Percentiles rank a stretch among this genome's conserved stretches.
phyloP scores from a whole-genome alignment of 345 rosid genomes.

The Capsella bursapastoris region DNA sequence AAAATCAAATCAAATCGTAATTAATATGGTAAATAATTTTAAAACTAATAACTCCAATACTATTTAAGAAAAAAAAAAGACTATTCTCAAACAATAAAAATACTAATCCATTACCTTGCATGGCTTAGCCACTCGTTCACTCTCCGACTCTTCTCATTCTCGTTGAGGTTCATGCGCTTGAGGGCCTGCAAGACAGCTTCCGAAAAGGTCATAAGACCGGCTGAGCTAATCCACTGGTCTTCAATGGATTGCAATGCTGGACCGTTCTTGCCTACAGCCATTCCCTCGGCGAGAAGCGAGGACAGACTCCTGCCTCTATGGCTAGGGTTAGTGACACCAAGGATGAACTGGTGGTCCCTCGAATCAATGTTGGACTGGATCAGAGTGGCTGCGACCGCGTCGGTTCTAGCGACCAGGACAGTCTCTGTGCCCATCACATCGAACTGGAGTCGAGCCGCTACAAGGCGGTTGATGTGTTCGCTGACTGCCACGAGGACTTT shows the following conservation, averaged over 20 bases:
- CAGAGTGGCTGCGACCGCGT: constrained; percentile 83
- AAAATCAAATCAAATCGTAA: not conserved
- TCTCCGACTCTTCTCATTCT: constrained; percentile 63
- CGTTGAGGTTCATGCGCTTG: constrained; percentile 59
- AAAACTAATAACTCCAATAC: no score
- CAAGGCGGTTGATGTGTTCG: constrained; percentile 90
- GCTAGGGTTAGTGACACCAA: constrained; percentile 83
- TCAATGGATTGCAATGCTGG: constrained; percentile 78
- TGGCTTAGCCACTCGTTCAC: constrained; percentile 72
- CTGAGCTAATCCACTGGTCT: constrained; percentile 78
- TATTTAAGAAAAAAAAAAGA: no score
- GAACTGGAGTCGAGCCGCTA: constrained; percentile 93
- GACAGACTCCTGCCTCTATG: constrained; percentile 73
- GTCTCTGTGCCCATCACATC: constrained; percentile 97
- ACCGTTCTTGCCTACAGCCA: constrained; percentile 79
- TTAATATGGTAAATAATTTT: not conserved
- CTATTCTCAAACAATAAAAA: no score
- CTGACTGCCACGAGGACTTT: constrained; percentile 91
- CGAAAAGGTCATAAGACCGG: constrained; percentile 81
- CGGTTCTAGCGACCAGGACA: constrained; percentile 87
- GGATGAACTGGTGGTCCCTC: constrained; percentile 91
- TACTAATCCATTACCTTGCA: constrained; percentile 47
- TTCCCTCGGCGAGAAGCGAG: constrained; percentile 66
- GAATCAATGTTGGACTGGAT: constrained; percentile 85
- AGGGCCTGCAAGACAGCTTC: constrained; percentile 68